Base-by-base conservation (phyloP, 345 rosid species). In the Pugionium dolabratum region DNA sequence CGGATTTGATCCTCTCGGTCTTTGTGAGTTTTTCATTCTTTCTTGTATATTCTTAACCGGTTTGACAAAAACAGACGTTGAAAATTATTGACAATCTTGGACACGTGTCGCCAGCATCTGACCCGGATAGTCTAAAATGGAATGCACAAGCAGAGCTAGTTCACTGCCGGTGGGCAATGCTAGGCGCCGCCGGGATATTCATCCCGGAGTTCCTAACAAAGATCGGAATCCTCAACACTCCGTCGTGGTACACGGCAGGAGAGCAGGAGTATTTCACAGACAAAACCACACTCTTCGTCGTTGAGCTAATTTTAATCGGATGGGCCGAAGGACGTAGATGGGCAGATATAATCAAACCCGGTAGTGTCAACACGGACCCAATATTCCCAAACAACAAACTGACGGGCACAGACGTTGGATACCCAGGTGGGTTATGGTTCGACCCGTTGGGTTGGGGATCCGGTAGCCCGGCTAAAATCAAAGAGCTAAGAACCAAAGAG, bases 401-500 rank as follows among this genome's bases (percentile, higher is more conserved):
- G 60, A 90, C 96, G 0, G 97, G 97, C 0, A 94, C 95, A 1
- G 97, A 94, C 18, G 99, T 94, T 6, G 99, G 97, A 8, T 94
- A 94, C 85, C 99, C 99, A 0, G 97, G 97, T n/a, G 95, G 99
- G 60, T 80, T 94, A 3, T 90, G 99, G 99, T 94, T 90, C 25
- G 99, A 94, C 81, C 99, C 97, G 1, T 79, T 94, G 46, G 99
- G 99, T 3, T 94, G 95, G 92, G 97, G 96, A 48, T 77, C 78
- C 2, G 95, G 95, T 11, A 85, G 92, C 1, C 87, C 95, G 0
- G 91, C 84, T 59, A 94, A 94, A 80, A 1, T 94, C 37, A 86
- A 83, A 88, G 99, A 90, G 57, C 59, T 94, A 79, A 88, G 97
- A 74, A 88, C 96, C 1, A 94, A 94, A 67, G 99, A 94, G 88